Evolutionary conservation across 306 rosid genomes (phyloP).

Genomic region (Morella rubra): DNA sequence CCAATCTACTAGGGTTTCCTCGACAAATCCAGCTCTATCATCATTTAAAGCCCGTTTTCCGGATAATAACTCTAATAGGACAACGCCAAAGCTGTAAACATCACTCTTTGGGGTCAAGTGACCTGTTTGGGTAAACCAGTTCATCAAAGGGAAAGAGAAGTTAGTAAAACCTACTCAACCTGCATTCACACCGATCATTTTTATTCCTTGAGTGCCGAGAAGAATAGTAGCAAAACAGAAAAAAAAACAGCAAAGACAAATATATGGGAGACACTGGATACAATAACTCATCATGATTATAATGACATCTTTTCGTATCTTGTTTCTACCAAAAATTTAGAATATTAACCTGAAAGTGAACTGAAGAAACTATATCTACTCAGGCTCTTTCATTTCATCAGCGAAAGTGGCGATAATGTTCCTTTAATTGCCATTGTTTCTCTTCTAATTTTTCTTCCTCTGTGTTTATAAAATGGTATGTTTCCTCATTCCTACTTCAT

Average conservation of each 20-base stretch:
- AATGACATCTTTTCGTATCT: neutral
- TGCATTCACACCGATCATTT: neutral
- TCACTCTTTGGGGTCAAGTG: constrained; percentile 86
- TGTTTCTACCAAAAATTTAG: neutral
- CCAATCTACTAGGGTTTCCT: constrained; percentile 85
- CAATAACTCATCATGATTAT: neutral
- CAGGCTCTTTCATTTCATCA: neutral
- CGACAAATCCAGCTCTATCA: constrained; percentile 42
- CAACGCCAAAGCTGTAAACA: constrained; percentile 89
- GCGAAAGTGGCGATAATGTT: neutral
- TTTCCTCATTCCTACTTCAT: neutral
- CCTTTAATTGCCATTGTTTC: neutral
- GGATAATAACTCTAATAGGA: constrained; percentile 70
- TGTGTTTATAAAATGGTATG: no score
- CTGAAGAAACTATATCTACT: neutral
- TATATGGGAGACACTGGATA: neutral
- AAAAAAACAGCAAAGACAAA: neutral
- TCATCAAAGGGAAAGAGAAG: neutral
- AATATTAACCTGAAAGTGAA: neutral
- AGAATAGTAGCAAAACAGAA: neutral
- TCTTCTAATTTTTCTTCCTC: neutral
- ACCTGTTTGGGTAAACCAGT: constrained; percentile 46
- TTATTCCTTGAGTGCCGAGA: neutral
- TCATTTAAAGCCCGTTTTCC: constrained; percentile 65
- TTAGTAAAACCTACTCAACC: neutral